These are phyloP conservation scores for Bipolaris zeicola DNA, from an alignment of 2,329 filamentous ascomycete species.

Conservation along the genomic window DNA sequence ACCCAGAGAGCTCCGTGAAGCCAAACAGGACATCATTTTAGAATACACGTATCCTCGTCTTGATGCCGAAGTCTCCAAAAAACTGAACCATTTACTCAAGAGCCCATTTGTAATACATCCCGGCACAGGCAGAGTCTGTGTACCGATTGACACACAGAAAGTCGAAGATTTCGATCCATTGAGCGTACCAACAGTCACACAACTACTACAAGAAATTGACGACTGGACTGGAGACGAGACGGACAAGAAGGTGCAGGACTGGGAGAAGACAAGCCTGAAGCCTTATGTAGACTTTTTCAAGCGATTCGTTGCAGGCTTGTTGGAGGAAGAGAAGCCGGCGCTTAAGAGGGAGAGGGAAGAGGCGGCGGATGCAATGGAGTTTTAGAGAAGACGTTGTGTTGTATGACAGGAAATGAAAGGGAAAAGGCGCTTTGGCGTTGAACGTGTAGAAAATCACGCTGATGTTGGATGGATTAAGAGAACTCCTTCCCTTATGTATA, in stretches of 20 bases:
- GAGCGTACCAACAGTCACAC: constrained; percentile 84
- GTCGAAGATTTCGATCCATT: constrained; percentile 88
- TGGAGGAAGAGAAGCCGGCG: constrained; percentile 70
- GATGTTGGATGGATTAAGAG: neutral
- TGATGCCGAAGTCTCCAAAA: constrained; percentile 96
- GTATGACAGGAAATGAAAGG: neutral
- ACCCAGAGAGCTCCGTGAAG: constrained; percentile 74
- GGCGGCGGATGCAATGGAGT: constrained; percentile 66
- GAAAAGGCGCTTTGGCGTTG: neutral
- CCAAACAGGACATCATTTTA: constrained; percentile 93
- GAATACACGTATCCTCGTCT: constrained; percentile 98
- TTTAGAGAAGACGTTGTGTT: constrained; percentile 50
- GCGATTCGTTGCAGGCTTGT: constrained; percentile 74
- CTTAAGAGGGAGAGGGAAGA: constrained; percentile 63
- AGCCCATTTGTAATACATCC: constrained; percentile 96
- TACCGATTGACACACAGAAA: constrained; percentile 79
- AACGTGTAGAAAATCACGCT: neutral
- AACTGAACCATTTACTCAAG: constrained; percentile 97
- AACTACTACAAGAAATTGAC: constrained; percentile 84
- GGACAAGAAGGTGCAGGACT: constrained; percentile 70
- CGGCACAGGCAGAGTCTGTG: constrained; percentile 90
- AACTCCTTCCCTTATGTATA: neutral
- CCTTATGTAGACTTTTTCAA: constrained; percentile 91
- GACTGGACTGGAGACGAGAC: constrained; percentile 65
- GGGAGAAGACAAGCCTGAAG: constrained; percentile 95